A percentile compares a stretch with the other conserved stretches of the same genome.
Evolutionary conservation across 73 alveolate genomes (phyloP).

Genomic region (Paramecium biaurelia): DNA sequence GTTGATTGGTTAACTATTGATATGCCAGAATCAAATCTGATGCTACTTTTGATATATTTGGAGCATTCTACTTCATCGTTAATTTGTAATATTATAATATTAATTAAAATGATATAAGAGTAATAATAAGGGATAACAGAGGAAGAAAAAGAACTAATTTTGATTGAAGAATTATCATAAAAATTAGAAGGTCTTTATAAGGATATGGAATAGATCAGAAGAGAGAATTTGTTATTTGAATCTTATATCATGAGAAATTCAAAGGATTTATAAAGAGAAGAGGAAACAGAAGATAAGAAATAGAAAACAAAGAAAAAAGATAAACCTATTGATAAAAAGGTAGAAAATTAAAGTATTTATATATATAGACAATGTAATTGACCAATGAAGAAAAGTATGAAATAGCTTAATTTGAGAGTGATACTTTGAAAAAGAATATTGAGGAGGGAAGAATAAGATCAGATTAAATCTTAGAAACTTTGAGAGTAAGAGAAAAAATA

Average conservation of each 20-base stretch:
- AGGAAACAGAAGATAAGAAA: slow-evolving; percentile 69
- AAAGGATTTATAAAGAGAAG: slow-evolving; percentile 68
- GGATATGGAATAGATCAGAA: slow-evolving; percentile 80
- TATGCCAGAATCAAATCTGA: slow-evolving; percentile 14
- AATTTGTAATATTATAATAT: neutral
- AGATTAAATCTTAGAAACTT: slow-evolving; percentile 81
- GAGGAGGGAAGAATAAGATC: slow-evolving; percentile 88
- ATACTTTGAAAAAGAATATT: slow-evolving; percentile 78
- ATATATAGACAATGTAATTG: slow-evolving; percentile 63
- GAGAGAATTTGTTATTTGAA: slow-evolving; percentile 86
- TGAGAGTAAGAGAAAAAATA: slow-evolving; percentile 45
- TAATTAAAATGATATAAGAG: slow-evolving; percentile 39
- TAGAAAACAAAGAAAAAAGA: slow-evolving; percentile 67
- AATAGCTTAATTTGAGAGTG: slow-evolving; percentile 82
- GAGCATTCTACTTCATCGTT: slow-evolving; percentile 12
- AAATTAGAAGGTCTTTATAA: slow-evolving; percentile 72
- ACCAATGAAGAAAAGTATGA: slow-evolving; percentile 87
- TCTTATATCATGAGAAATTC: slow-evolving; percentile 75
- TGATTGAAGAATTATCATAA: slow-evolving; percentile 79
- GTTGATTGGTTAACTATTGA: neutral
- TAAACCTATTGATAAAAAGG: slow-evolving; percentile 64
- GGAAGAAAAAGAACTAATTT: slow-evolving; percentile 74
- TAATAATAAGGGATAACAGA: slow-evolving; percentile 28
- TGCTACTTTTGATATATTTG: slow-evolving; percentile 10
- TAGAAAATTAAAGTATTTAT: neutral